Base-by-base conservation (phyloP, 306 rosid genomes). In the Sophora flavescens region DNA sequence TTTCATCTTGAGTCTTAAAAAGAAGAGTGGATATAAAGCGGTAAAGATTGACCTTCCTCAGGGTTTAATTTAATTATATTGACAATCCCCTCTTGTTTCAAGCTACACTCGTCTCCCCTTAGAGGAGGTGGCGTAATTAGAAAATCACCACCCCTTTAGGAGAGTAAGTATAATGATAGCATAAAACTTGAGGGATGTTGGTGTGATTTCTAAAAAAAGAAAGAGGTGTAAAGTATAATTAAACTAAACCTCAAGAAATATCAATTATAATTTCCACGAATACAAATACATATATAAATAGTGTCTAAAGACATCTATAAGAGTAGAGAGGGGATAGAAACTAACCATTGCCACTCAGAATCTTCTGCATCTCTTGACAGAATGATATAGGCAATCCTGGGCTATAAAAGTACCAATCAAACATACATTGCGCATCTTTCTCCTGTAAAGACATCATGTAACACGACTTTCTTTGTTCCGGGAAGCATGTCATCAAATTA, bases 331-430 rank as follows among this genome's bases (percentile, higher is more conserved):
- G 26, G 60, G 57, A 68, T 28, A 4, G 44, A 53, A 51, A 89
- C 96, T 85, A 53, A 93, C 98, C 90, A 22, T 33, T 85, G 88
- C 98, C 98, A 95, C 80, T 95, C 93, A 0, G 91, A 85, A 82
- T 81, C 93, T 88, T 86, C 89, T 51, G 97, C 97, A 44, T 59
- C 87, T 79, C 91, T 90, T 90, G 38, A 88, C 91, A 8, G 90
- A 90, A 74, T 42, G 68, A 83, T 87, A 92, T 1, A 95, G 83
- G 52, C 91, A 87, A 83, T 81, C n/a, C 86, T 84, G 92, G 78
- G 78, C 93, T 90, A 70, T 90, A n/a, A 95, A 38, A 95, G 77
- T 73, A 84, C 30, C 84, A 92, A 81, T 45, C 98, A 53, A 81
- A 92, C 85, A 84, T 84, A 83, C 83, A 87, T 58, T 85, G 80